Evolutionary conservation across 2,329 filamentous ascomycete species (phyloP).

Genomic region (Penicillium frequentans): DNA sequence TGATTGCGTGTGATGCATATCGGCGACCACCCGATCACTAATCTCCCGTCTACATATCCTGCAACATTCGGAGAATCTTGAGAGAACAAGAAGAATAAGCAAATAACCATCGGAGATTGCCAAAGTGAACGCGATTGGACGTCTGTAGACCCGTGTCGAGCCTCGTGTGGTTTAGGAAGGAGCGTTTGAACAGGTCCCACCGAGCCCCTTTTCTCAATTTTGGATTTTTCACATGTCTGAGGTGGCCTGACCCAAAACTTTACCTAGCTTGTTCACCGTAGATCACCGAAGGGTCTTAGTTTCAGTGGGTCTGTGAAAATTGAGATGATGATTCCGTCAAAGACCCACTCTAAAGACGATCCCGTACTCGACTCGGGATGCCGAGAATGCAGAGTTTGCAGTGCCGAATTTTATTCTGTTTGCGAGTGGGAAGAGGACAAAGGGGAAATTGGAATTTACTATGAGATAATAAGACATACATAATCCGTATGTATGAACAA

Average conservation of each 20-base stretch:
- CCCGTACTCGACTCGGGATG: slow-evolving; percentile 17
- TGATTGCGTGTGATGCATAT: neutral
- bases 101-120: neutral
- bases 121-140: neutral
- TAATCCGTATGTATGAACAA: neutral
- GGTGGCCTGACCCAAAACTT: neutral
- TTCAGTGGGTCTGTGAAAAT: slow-evolving; percentile 13
- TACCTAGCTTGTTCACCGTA: slow-evolving; percentile 14
- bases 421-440: neutral
- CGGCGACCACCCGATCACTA: neutral
- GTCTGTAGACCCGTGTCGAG: neutral
- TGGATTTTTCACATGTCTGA: neutral
- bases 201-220: slow-evolving; percentile 4
- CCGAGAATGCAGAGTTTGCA: slow-evolving; percentile 11
- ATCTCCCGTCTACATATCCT: neutral
- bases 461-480: too few relatives aligned
- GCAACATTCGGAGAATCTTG: neutral
- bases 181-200: slow-evolving; percentile 2
- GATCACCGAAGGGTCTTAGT: slow-evolving; percentile 20
- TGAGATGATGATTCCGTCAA: slow-evolving; percentile 14
- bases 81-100: neutral
- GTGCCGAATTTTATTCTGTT: neutral
- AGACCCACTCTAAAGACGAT: slow-evolving; percentile 7
- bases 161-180: slow-evolving; percentile 12
- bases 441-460: neutral